phyloP scores from a whole-genome alignment of 2,329 filamentous ascomycete genomes.

The Trichoderma sp. region DNA sequence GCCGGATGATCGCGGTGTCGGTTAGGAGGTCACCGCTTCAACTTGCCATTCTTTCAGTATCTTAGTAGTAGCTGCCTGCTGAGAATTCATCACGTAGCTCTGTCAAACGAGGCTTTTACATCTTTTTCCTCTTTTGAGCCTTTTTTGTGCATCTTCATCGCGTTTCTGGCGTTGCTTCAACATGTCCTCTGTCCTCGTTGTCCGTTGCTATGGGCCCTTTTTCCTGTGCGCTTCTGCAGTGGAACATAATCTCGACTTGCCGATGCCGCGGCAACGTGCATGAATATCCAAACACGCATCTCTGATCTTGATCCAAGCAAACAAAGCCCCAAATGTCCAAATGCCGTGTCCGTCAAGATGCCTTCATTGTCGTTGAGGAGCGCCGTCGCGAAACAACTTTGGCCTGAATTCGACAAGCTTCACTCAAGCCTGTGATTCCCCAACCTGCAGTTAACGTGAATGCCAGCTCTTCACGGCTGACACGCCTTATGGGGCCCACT shows the following conservation, averaged over 20 bases:
- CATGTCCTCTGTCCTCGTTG: neutral
- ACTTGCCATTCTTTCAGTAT: neutral
- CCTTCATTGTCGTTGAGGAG: neutral
- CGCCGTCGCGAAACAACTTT: neutral
- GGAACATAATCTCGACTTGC: neutral
- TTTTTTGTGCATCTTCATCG: neutral
- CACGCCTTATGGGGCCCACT: neutral
- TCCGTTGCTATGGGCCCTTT: neutral
- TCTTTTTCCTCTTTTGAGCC: neutral
- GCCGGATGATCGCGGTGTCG: neutral
- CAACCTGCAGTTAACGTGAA: neutral
- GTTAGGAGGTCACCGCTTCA: neutral
- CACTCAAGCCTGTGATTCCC: neutral
- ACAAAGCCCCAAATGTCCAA: neutral
- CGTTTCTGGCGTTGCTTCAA: neutral
- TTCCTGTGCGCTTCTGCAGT: neutral
- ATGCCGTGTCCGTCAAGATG: neutral
- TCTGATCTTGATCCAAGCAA: neutral
- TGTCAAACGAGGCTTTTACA: neutral
- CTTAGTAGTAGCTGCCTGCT: neutral
- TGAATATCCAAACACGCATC: neutral
- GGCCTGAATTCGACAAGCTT: neutral
- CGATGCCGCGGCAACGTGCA: neutral
- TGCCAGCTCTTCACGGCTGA: neutral
- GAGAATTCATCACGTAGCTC: neutral